A percentile compares a stretch with the other conserved stretches of the same genome.
Conservation (phyloP, 192 early-diverging fungal species). For the Cladochytrium replicatum region DNA sequence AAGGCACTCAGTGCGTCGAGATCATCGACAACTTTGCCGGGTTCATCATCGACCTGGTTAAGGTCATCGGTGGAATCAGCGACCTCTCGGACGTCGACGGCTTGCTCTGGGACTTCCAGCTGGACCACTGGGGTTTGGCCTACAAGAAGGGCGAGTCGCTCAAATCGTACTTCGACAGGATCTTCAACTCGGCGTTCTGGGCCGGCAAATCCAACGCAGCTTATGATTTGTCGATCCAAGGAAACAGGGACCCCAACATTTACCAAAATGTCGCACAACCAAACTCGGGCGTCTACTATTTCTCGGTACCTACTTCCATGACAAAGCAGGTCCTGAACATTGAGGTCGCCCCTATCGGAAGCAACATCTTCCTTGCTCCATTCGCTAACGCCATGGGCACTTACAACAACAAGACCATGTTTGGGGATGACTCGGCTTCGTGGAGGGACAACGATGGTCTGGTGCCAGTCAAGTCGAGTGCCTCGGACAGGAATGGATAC, state of each 20-base stretch:
- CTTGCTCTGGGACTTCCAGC: constrained; percentile 17
- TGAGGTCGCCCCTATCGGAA: not conserved
- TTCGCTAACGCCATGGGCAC: constrained; percentile 7
- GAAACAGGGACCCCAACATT: not conserved
- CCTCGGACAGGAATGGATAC: constrained; percentile 7
- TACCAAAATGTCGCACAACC: too few species aligned
- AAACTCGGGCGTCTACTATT: constrained; percentile 17
- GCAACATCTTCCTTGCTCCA: constrained; percentile 1
- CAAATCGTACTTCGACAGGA: constrained; percentile 1
- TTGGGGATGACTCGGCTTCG: not conserved
- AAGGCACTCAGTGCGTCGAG: constrained; percentile 10
- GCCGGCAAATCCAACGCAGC: constrained; percentile 7
- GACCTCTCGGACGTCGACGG: not conserved
- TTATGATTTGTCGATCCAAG: constrained; percentile 7
- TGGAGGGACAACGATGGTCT: constrained; percentile 18
- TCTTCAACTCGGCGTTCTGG: constrained; percentile 3
- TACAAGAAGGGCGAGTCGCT: constrained; percentile 2
- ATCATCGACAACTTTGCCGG: too few species aligned
- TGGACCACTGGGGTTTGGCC: constrained; percentile 13
- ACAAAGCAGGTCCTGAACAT: not conserved
- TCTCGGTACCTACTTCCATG: constrained; percentile 5
- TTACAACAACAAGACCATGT: constrained; percentile 8
- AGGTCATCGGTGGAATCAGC: constrained; percentile 6
- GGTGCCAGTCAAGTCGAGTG: constrained; percentile 5
- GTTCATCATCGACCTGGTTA: constrained; percentile 3